phyloP scores from a whole-genome alignment of 768 basidiomycete genomes.

The Russula vinacea region DNA sequence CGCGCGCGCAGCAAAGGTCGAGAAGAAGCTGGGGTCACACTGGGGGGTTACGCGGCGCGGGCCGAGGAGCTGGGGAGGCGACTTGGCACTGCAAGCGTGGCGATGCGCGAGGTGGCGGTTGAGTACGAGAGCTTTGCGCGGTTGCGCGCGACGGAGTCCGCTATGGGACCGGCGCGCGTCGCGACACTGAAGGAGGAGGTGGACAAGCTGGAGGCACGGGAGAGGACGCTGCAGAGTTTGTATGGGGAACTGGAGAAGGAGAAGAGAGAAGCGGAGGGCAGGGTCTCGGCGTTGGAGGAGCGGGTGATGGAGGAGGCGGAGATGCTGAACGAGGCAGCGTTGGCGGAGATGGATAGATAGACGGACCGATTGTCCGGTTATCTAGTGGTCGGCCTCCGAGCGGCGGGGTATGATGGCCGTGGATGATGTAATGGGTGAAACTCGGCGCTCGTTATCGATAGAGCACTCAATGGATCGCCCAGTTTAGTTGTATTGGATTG shows the following conservation, averaged over 20 bases:
- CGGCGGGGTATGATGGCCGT: neutral
- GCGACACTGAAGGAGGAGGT: conserved; percentile 86
- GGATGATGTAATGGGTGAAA: neutral
- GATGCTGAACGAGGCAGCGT: conserved; percentile 71
- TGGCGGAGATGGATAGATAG: conserved; percentile 50
- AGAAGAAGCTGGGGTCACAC: conserved; percentile 86
- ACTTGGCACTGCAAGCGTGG: conserved; percentile 63
- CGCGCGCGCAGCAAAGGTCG: conserved; percentile 73
- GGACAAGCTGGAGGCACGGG: conserved; percentile 69
- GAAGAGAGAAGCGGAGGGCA: conserved; percentile 54
- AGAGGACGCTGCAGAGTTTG: conserved; percentile 71
- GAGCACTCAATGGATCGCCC: too few species aligned
- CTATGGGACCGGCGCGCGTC: conserved; percentile 72
- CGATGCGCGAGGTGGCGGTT: conserved; percentile 59
- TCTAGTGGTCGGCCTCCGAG: neutral
- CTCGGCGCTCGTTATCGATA: neutral
- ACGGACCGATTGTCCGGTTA: neutral
- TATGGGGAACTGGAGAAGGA: conserved; percentile 83
- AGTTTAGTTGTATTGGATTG: too few species aligned
- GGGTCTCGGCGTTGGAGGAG: conserved; percentile 72
- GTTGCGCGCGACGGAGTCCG: conserved; percentile 68
- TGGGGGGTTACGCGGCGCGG: conserved; percentile 90
- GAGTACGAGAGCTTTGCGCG: conserved; percentile 79
- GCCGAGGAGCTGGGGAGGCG: conserved; percentile 63
- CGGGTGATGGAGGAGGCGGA: conserved; percentile 83